These are phyloP conservation scores for Rhododendron vialii DNA, from an alignment of 148 eudicot genomes.

Conservation along the genomic window DNA sequence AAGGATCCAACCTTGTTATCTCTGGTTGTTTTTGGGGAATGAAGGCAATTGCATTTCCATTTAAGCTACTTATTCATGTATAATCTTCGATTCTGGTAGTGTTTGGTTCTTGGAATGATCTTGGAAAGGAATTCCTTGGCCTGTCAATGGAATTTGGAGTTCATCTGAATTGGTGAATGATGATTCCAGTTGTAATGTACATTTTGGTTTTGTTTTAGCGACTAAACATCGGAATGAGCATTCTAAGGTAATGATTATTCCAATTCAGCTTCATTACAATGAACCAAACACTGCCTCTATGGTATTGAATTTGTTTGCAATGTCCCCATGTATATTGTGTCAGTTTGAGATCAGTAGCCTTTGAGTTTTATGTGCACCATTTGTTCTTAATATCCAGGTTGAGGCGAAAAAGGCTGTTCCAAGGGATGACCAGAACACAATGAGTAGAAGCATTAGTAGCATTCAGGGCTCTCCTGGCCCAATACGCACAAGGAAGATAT, in stretches of 20 bases:
- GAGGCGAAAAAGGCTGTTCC: slow-evolving; percentile 41
- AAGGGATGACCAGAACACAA: slow-evolving; percentile 29
- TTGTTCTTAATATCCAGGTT: slow-evolving; percentile 20
- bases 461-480: slow-evolving; percentile 34
- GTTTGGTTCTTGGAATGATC: not conserved
- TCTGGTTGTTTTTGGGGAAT: not conserved
- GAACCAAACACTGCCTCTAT: not conserved
- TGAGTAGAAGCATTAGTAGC: slow-evolving; percentile 32
- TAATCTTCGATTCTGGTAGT: not conserved
- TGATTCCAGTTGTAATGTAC: not conserved
- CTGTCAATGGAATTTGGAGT: not conserved
- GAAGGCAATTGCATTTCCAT: not conserved
- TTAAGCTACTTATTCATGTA: too few relatives aligned
- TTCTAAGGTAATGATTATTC: not conserved
- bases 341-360: not conserved
- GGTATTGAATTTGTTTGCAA: not conserved
- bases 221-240: not conserved
- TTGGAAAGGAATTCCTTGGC: not conserved
- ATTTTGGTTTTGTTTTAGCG: not conserved
- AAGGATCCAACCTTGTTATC: too few relatives aligned
- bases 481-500: slow-evolving; percentile 27
- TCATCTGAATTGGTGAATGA: not conserved
- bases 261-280: not conserved
- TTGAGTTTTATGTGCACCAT: not conserved
- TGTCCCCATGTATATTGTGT: not conserved